Percentiles rank a stretch among this genome's conserved stretches.
Conservation (phyloP, 352 stramenopile genomes). For the Peronosclerospora sorghi region DNA sequence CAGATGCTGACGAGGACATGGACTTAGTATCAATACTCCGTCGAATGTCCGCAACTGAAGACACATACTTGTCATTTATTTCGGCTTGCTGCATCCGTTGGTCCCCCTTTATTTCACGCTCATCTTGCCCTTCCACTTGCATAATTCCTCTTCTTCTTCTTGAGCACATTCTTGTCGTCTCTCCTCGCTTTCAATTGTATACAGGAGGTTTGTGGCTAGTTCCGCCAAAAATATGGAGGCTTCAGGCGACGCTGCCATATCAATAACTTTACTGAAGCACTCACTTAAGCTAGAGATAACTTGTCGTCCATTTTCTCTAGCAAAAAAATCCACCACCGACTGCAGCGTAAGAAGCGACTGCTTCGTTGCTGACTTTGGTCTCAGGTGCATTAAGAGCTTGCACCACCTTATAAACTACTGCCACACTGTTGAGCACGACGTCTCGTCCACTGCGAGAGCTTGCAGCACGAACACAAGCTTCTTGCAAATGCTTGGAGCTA, state of each 20-base stretch:
- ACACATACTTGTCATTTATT: conserved; percentile 20
- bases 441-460: conserved; percentile 42
- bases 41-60: conserved; percentile 35
- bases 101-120: conserved; percentile 12
- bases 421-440: conserved; percentile 53
- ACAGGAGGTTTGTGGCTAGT: conserved; percentile 59
- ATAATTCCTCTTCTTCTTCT: conserved; percentile 2
- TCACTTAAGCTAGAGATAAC: conserved; percentile 45
- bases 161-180: conserved; percentile 17
- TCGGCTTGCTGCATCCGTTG: conserved; percentile 3
- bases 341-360: conserved; percentile 58
- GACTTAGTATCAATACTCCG: conserved; percentile 49
- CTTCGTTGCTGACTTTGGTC: conserved; percentile 44
- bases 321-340: conserved; percentile 64
- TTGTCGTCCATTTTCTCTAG: conserved; percentile 40
- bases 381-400: conserved; percentile 68
- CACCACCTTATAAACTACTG: conserved; percentile 45
- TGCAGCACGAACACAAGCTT: conserved; percentile 37
- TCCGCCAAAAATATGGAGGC: conserved; percentile 67
- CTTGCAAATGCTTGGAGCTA: conserved; percentile 33
- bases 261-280: conserved; percentile 34
- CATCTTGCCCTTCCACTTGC: conserved; percentile 1
- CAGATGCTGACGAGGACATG: conserved; percentile 27
- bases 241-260: conserved; percentile 58
- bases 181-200: conserved; percentile 50